Evolutionary conservation across 495 filamentous ascomycete species (phyloP).

Genomic region (Penicillium canariense): DNA sequence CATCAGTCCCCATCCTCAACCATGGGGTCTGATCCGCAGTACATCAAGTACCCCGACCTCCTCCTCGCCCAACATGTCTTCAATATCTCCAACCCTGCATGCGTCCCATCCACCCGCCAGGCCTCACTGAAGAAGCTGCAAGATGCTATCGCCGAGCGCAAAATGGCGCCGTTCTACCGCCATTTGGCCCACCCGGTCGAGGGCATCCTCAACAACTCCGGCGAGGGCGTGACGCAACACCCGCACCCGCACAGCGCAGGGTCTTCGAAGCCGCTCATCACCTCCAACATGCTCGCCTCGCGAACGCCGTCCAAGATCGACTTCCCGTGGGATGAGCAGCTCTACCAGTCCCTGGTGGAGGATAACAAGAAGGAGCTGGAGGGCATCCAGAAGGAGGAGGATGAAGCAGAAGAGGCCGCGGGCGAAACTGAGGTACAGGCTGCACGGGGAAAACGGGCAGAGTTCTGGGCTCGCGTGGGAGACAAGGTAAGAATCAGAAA

Average conservation of each 20-base stretch:
- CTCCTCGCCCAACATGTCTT: constrained; percentile 95
- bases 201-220: constrained; percentile 77
- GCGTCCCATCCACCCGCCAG: constrained; percentile 64
- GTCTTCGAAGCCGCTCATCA: constrained; percentile 53
- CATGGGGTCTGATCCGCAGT: constrained; percentile 98
- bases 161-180: constrained; percentile 96
- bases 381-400: constrained; percentile 90
- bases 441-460: constrained; percentile 88
- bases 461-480: constrained; percentile 89
- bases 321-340: constrained; percentile 83
- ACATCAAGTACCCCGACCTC: constrained; percentile 90
- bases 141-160: constrained; percentile 87
- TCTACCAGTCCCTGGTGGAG: constrained; percentile 80
- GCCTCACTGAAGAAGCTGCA: constrained; percentile 78
- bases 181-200: constrained; percentile 93
- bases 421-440: constrained; percentile 94
- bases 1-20: constrained; percentile 31
- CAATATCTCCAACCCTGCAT: constrained; percentile 86
- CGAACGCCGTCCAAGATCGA: constrained; percentile 59
- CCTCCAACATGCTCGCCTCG: constrained; percentile 68
- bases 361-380: constrained; percentile 92
- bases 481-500: constrained; percentile 73
- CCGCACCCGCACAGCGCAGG: constrained; percentile 51
- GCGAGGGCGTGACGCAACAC: constrained; percentile 65
- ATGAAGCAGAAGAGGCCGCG: constrained; percentile 89